These are phyloP conservation scores for Alternaria postmessia DNA, from an alignment of 2,329 filamentous ascomycete species.

Conservation along the genomic window DNA sequence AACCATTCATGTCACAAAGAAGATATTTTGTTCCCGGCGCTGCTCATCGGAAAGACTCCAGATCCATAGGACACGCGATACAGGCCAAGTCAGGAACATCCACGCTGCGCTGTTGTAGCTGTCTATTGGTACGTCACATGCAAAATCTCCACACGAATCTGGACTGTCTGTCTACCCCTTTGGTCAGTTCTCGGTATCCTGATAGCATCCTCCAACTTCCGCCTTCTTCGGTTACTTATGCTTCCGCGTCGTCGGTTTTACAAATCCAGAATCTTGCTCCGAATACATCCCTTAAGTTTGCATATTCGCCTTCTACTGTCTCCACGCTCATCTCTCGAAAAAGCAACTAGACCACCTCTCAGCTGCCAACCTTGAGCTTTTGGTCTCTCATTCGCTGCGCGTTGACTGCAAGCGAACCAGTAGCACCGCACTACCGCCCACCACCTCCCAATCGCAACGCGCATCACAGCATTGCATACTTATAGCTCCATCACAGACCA, in stretches of 20 bases:
- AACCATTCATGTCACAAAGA: not conserved
- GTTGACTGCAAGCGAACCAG: conserved; percentile 37
- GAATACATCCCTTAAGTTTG: conserved; percentile 33
- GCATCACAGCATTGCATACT: conserved; percentile 29
- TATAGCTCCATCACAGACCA: conserved; percentile 18
- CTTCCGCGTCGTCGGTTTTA: not conserved
- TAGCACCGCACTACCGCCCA: conserved; percentile 31
- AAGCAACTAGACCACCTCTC: conserved; percentile 15
- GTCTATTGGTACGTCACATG: not conserved
- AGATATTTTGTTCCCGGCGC: not conserved
- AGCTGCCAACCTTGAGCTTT: conserved; percentile 20
- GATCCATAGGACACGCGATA: not conserved
- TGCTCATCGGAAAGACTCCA: not conserved
- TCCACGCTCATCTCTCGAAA: conserved; percentile 17
- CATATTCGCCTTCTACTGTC: conserved; percentile 25
- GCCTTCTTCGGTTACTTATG: not conserved
- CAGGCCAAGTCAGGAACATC: not conserved
- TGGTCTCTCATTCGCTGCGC: conserved; percentile 37
- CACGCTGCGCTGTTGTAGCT: not conserved
- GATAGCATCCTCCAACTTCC: not conserved
- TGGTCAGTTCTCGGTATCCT: not conserved
- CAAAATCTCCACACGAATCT: not conserved
- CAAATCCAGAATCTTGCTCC: not conserved
- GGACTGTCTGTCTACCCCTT: not conserved
- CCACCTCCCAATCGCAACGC: conserved; percentile 35